Conservation (phyloP, 2,329 filamentous ascomycete species). For the Colletotrichum lindemuthianum region DNA sequence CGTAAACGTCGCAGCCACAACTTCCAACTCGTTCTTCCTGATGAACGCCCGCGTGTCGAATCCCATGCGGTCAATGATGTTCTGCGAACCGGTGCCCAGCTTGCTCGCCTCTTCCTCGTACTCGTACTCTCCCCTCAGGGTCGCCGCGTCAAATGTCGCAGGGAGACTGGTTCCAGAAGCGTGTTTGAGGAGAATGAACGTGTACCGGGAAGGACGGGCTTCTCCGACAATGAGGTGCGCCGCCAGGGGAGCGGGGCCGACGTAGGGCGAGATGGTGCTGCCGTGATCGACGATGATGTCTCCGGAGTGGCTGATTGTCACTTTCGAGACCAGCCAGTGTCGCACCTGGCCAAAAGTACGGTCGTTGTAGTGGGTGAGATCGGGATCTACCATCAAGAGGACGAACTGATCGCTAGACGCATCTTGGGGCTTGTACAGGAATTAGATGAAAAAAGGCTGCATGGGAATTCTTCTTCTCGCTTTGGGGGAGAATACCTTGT, state of each 20-base stretch:
- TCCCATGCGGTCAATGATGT: constrained; percentile 12
- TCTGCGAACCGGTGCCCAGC: constrained; percentile 1
- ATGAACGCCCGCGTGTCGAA: constrained; percentile 1
- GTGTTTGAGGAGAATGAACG: constrained; percentile 3
- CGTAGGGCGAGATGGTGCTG: constrained; percentile 10
- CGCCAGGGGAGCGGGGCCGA: constrained; percentile 8
- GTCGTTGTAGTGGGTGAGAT: constrained; percentile 15
- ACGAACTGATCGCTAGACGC: neutral
- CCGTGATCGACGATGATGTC: constrained; percentile 1
- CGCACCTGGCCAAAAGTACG: constrained; percentile 11
- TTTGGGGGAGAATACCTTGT: neutral
- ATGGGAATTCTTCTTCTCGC: too few species aligned
- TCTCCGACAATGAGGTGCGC: neutral
- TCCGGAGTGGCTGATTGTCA: neutral
- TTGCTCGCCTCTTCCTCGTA: neutral
- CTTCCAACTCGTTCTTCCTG: constrained; percentile 7
- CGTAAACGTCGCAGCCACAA: constrained; percentile 6
- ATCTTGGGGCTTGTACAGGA: neutral
- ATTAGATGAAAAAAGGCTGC: neutral
- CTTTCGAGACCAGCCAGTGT: constrained; percentile 14
- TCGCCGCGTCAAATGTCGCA: neutral
- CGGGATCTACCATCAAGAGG: constrained; percentile 14
- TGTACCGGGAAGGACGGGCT: constrained; percentile 9
- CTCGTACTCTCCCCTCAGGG: constrained; percentile 7
- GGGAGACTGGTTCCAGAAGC: neutral